Conservation (phyloP, 2,329 filamentous ascomycete genomes). For the Hirsutella minnesotensis region DNA sequence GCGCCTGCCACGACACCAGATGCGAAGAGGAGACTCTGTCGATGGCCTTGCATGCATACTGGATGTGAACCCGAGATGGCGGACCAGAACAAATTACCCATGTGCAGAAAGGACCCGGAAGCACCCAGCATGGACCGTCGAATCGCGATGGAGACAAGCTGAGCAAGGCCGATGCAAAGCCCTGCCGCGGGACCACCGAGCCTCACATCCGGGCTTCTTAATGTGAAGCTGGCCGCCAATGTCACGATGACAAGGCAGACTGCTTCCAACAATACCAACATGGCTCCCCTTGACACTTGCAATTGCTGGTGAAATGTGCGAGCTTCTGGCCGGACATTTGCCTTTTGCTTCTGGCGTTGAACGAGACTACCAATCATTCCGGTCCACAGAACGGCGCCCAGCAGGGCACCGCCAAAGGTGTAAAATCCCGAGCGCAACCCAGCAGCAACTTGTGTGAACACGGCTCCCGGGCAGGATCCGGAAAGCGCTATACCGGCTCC, state of each 20-base stretch:
- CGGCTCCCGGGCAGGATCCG: constrained; percentile 53
- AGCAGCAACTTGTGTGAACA: constrained; percentile 47
- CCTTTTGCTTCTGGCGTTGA: constrained; percentile 14
- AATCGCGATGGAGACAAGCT: constrained; percentile 41
- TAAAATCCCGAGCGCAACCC: constrained; percentile 39
- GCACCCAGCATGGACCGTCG: constrained; percentile 46
- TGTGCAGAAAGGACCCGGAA: constrained; percentile 49
- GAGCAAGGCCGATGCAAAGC: constrained; percentile 43
- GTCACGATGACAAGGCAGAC: constrained; percentile 28
- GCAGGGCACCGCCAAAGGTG: constrained; percentile 39
- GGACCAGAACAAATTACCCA: constrained; percentile 42
- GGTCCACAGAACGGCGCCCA: constrained; percentile 43
- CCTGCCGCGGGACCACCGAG: constrained; percentile 42
- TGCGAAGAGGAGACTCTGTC: constrained; percentile 38
- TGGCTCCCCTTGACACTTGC: constrained; percentile 23
- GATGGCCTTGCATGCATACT: constrained; percentile 17
- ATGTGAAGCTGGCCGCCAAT: constrained; percentile 19
- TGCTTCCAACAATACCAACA: constrained; percentile 30
- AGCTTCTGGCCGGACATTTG: constrained; percentile 13
- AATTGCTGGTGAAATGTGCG: constrained; percentile 27
- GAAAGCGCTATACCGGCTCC: constrained; percentile 56
- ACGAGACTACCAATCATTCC: constrained; percentile 26
- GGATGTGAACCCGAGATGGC: constrained; percentile 16
- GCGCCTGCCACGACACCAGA: constrained; percentile 37
- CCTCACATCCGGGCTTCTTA: constrained; percentile 16